Evolutionary conservation across 1,139 yeast species (phyloP).

Genomic region (Saccharomycopsis crataegensis): DNA sequence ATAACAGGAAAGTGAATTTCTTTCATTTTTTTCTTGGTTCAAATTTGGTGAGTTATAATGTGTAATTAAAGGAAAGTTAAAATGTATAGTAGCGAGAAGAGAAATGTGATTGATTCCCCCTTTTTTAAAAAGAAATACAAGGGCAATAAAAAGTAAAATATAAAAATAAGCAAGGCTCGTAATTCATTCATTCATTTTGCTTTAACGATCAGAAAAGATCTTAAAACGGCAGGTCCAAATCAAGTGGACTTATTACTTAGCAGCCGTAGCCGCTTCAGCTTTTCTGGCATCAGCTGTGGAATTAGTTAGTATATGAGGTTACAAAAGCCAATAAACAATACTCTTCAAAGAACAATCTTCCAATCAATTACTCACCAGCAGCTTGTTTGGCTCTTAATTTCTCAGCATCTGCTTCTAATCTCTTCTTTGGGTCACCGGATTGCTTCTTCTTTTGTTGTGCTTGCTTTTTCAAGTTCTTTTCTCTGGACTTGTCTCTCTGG

Average conservation of each 20-base stretch:
- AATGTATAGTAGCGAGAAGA: not conserved
- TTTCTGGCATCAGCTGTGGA: constrained; percentile 55
- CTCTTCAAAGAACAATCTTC: not conserved
- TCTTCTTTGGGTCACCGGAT: constrained; percentile 81
- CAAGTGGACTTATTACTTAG: not conserved
- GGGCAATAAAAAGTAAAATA: no score
- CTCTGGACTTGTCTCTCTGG: constrained; percentile 91
- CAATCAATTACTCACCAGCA: constrained; percentile 48
- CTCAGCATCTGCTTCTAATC: constrained; percentile 84
- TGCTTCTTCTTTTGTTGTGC: constrained; percentile 51
- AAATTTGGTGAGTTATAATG: no score
- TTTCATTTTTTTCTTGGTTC: not conserved
- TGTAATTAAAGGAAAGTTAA: not conserved
- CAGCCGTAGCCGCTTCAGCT: constrained; percentile 32
- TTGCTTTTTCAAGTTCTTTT: constrained; percentile 76
- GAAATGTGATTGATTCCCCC: not conserved
- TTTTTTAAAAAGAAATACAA: no score
- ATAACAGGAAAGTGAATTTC: not conserved
- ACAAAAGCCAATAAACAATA: not conserved
- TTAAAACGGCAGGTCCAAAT: not conserved
- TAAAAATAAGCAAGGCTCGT: no score
- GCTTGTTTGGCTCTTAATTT: constrained; percentile 83
- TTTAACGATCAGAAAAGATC: not conserved
- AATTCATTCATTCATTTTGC: no score
- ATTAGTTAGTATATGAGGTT: constrained; percentile 3